These are phyloP conservation scores for Diplogelasinospora grovesii DNA, from an alignment of 495 filamentous ascomycete genomes.

Conservation along the genomic window DNA sequence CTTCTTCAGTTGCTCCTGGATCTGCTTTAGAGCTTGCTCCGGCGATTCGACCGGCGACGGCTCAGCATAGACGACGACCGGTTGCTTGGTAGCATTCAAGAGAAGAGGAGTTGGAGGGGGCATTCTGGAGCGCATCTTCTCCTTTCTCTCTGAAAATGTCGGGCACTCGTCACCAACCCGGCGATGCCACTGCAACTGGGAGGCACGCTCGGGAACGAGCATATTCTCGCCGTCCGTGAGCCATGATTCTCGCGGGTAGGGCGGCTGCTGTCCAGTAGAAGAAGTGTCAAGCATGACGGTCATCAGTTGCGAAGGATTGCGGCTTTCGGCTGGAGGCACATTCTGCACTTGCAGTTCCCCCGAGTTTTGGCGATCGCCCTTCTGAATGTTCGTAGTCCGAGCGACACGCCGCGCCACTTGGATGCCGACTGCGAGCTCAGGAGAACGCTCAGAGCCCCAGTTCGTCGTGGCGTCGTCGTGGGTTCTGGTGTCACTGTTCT, in stretches of 20 bases:
- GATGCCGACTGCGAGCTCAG: slow-evolving; percentile 29
- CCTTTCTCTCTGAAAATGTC: slow-evolving; percentile 43
- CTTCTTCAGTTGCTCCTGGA: slow-evolving; percentile 44
- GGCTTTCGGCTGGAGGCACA: neutral
- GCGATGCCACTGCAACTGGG: slow-evolving; percentile 37
- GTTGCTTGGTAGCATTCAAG: slow-evolving; percentile 27
- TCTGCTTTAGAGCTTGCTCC: slow-evolving; percentile 38
- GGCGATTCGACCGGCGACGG: slow-evolving; percentile 46
- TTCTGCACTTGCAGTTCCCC: too few relatives aligned
- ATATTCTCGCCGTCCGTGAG: slow-evolving; percentile 4
- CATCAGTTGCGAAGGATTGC: too few relatives aligned
- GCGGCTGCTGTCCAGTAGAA: slow-evolving; percentile 1
- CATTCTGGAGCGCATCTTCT: slow-evolving; percentile 31
- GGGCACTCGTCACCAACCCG: slow-evolving; percentile 48
- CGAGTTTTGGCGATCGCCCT: slow-evolving; percentile 11
- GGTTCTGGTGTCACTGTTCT: slow-evolving; percentile 20
- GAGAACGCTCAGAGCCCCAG: slow-evolving; percentile 38
- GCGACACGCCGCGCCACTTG: slow-evolving; percentile 24
- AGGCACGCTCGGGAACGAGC: slow-evolving; percentile 8
- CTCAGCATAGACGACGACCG: slow-evolving; percentile 30
- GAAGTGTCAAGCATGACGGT: slow-evolving; percentile 31
- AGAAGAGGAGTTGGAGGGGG: slow-evolving; percentile 44
- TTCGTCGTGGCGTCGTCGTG: slow-evolving; percentile 32
- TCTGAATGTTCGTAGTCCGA: slow-evolving; percentile 27
- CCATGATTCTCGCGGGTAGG: slow-evolving; percentile 1